Conservation (phyloP, 2,329 filamentous ascomycete species). For the Neopestalotiopsis sp. region DNA sequence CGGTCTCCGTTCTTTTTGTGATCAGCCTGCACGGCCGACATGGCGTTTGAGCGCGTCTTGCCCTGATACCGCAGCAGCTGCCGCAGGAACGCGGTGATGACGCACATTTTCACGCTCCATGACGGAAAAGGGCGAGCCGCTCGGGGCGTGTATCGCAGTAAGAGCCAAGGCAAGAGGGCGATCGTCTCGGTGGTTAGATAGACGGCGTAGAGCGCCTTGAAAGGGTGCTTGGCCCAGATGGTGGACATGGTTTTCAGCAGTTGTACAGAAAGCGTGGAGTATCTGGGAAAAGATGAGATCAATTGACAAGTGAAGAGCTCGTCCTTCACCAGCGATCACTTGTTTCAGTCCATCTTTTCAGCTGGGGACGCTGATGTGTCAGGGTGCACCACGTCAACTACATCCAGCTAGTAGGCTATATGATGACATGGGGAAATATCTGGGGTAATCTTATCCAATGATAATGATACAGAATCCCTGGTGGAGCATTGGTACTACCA, state of each 20-base stretch:
- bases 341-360: too few relatives aligned
- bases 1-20: conserved; percentile 21
- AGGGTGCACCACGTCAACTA: too few relatives aligned
- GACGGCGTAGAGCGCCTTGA: conserved; percentile 22
- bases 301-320: neutral
- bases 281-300: neutral
- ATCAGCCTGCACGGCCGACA: conserved; percentile 16
- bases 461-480: too few relatives aligned
- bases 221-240: conserved; percentile 24
- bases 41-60: conserved; percentile 3
- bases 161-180: conserved; percentile 15
- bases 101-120: conserved; percentile 22
- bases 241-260: conserved; percentile 19
- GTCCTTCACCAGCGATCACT: too few relatives aligned
- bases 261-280: neutral
- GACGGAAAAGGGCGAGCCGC: conserved; percentile 20
- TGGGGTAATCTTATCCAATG: too few relatives aligned
- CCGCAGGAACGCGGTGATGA: conserved; percentile 15
- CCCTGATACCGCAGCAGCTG: conserved; percentile 16
- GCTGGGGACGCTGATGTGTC: too few relatives aligned
- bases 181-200: conserved; percentile 9
- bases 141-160: conserved; percentile 19
- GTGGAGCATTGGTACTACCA: too few relatives aligned
- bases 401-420: too few relatives aligned
- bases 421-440: too few relatives aligned